Conservation (phyloP, 176 grass and related monocot species). For the Eragrostis nindensis region DNA sequence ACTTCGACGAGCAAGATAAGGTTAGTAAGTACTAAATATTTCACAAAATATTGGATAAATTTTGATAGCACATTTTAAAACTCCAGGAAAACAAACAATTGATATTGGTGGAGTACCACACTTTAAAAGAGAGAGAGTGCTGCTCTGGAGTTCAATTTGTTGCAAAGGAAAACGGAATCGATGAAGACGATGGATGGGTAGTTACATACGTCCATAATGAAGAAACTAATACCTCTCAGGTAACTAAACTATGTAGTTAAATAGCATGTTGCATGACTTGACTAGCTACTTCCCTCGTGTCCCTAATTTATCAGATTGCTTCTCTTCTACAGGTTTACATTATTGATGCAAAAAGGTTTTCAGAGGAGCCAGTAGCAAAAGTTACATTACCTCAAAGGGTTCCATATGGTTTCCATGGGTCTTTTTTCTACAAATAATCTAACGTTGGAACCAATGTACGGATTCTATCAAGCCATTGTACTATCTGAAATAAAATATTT, state of each 20-base stretch:
- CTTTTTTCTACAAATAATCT: conserved; percentile 34
- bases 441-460: not conserved
- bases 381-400: conserved; percentile 44
- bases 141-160: conserved; percentile 56
- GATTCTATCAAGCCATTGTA: conserved; percentile 11
- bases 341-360: conserved; percentile 51
- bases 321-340: conserved; percentile 42
- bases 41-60: not conserved
- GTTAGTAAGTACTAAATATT: conserved; percentile 3
- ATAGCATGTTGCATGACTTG: not conserved
- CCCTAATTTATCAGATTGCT: not conserved
- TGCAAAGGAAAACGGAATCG: conserved; percentile 19
- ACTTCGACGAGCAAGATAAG: conserved; percentile 39
- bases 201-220: conserved; percentile 47
- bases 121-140: conserved; percentile 26
- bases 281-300: not conserved
- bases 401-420: conserved; percentile 51
- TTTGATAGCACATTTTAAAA: not conserved
- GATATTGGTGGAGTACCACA: conserved; percentile 35
- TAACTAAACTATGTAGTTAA: conserved; percentile 17
- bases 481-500: not conserved
- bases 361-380: conserved; percentile 33
- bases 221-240: conserved; percentile 27
- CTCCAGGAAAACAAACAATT: conserved; percentile 32
- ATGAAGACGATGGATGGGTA: conserved; percentile 57